phyloP scores from a whole-genome alignment of 768 basidiomycete species.

The Amanita brunnescens region DNA sequence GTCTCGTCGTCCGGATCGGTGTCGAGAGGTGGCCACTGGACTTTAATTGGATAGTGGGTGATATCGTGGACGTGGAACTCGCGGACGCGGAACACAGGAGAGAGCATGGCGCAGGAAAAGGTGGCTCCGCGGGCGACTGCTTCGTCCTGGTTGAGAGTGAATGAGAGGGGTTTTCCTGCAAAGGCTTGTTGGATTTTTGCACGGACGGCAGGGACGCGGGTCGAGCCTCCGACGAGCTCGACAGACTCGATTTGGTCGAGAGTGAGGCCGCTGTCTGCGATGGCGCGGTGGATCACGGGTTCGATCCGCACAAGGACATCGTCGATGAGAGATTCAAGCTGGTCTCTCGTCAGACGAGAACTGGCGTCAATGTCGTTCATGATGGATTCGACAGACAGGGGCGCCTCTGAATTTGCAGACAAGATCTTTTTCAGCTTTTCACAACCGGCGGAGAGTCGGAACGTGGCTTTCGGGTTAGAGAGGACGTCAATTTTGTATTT shows the following conservation, averaged over 20 bases:
- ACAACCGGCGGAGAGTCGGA: slow-evolving; percentile 82
- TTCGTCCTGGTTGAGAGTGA: slow-evolving; percentile 97
- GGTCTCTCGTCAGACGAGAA: slow-evolving; percentile 75
- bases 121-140: slow-evolving; percentile 94
- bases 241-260: slow-evolving; percentile 83
- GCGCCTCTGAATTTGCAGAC: slow-evolving; percentile 85
- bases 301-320: slow-evolving; percentile 71
- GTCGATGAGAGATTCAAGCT: slow-evolving; percentile 71
- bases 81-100: slow-evolving; percentile 95
- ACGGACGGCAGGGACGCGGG: slow-evolving; percentile 90
- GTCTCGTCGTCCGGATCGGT: too few relatives aligned
- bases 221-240: slow-evolving; percentile 91
- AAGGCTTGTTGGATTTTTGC: slow-evolving; percentile 78
- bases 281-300: slow-evolving; percentile 66
- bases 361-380: slow-evolving; percentile 93
- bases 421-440: slow-evolving; percentile 96
- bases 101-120: slow-evolving; percentile 94
- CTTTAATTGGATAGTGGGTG: slow-evolving; percentile 81
- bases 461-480: slow-evolving; percentile 82
- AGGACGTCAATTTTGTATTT: slow-evolving; percentile 98
- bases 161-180: slow-evolving; percentile 72
- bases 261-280: slow-evolving; percentile 71
- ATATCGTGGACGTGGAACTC: slow-evolving; percentile 89
- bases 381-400: slow-evolving; percentile 91
- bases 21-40: slow-evolving; percentile 72